Conservation (phyloP, 805 yeast genomes). For the Saccharomycopsis javanensis region DNA sequence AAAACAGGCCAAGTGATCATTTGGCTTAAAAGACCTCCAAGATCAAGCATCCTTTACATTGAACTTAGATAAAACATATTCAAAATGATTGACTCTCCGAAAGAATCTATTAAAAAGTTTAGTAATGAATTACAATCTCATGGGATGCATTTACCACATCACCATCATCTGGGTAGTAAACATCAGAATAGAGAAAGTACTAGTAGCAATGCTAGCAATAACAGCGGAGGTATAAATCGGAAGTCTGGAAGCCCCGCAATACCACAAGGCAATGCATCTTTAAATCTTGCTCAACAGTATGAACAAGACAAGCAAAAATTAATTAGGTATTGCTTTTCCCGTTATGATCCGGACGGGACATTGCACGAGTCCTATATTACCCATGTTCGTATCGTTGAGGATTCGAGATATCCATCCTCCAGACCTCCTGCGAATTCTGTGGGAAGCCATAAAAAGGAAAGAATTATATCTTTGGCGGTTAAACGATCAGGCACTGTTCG, state of each 20-base stretch:
- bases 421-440: conserved; percentile 55
- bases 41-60: too few relatives aligned
- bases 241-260: not conserved
- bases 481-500: conserved; percentile 59
- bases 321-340: conserved; percentile 40
- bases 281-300: conserved; percentile 42
- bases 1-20: too few relatives aligned
- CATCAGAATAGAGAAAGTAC: not conserved
- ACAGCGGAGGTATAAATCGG: not conserved
- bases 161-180: not conserved
- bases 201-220: not conserved
- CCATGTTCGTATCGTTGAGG: conserved; percentile 70
- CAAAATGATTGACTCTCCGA: conserved; percentile 4
- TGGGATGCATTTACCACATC: not conserved
- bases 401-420: conserved; percentile 53
- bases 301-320: conserved; percentile 44
- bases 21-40: too few relatives aligned
- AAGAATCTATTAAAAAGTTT: conserved; percentile 8
- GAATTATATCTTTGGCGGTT: conserved; percentile 49
- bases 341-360: conserved; percentile 33
- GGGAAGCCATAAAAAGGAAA: conserved; percentile 42
- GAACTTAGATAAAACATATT: not conserved
- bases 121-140: conserved; percentile 6
- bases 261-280: not conserved
- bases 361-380: conserved; percentile 56